phyloP scores from a whole-genome alignment of 306 rosid species.

The Quercus glauca region DNA sequence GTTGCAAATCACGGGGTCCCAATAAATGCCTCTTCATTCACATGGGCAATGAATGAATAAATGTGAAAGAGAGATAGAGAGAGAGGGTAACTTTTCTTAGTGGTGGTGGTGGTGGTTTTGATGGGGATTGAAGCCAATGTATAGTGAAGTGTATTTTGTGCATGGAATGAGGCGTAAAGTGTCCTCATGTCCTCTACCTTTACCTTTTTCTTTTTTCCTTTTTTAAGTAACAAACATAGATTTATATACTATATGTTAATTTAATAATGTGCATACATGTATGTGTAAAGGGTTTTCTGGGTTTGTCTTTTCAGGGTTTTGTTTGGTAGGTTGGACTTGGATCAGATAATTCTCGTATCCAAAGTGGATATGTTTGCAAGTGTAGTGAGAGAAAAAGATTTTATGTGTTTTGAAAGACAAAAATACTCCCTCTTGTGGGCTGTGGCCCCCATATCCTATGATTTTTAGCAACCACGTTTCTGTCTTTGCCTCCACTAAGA shows the following conservation, averaged over 20 bases:
- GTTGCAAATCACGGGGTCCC: conserved; percentile 7
- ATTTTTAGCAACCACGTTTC: conserved; percentile 26
- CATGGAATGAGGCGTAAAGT: conserved; percentile 56
- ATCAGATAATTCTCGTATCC: conserved; percentile 21
- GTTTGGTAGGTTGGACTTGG: conserved; percentile 25
- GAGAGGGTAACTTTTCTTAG: not conserved
- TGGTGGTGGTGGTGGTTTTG: not conserved
- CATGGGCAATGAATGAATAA: not conserved
- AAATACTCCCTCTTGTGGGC: conserved; percentile 30
- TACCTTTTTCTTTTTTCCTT: conserved; percentile 19
- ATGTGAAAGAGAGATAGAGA: not conserved
- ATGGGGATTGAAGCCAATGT: conserved; percentile 1
- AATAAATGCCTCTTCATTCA: not conserved
- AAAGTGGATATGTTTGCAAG: conserved; percentile 40
- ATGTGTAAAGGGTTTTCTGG: not conserved
- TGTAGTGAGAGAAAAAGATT: conserved; percentile 29
- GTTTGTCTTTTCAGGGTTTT: conserved; percentile 47
- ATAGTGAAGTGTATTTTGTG: conserved; percentile 8
- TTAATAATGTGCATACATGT: not conserved
- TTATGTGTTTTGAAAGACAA: conserved; percentile 31
- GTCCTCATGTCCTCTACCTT: conserved; percentile 46
- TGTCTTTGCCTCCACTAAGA: conserved; percentile 23
- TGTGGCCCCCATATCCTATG: conserved; percentile 43
- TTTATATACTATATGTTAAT: not conserved
- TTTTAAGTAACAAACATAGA: not conserved